phyloP scores from a whole-genome alignment of 192 early-diverging fungal species.

The Fimicolochytrium jonesii region DNA sequence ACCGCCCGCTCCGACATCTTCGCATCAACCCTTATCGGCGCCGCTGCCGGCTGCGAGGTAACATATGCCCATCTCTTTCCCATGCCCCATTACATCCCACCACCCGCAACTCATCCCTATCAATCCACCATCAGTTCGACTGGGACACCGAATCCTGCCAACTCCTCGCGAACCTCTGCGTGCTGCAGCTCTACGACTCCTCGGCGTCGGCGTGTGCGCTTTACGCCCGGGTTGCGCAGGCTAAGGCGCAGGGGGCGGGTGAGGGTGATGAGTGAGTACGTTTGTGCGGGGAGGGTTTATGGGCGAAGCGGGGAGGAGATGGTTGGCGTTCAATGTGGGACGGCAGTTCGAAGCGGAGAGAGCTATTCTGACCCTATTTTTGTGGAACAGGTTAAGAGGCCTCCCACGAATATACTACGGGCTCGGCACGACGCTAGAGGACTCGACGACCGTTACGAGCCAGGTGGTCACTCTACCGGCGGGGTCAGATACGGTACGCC shows the following conservation, averaged over 20 bases:
- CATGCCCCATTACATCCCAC: neutral
- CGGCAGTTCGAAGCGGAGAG: too few relatives aligned
- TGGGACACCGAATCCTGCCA: slow-evolving; percentile 41
- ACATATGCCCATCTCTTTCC: neutral
- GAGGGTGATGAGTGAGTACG: too few relatives aligned
- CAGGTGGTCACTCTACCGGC: too few relatives aligned
- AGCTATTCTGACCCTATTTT: too few relatives aligned
- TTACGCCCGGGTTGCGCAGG: slow-evolving; percentile 23
- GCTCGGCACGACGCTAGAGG: too few relatives aligned
- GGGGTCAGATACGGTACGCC: too few relatives aligned
- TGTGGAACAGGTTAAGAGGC: too few relatives aligned
- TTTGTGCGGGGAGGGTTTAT: too few relatives aligned
- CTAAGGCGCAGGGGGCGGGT: slow-evolving; percentile 24
- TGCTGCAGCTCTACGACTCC: slow-evolving; percentile 39
- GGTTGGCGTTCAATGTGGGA: too few relatives aligned
- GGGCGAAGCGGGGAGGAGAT: too few relatives aligned
- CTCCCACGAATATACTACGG: too few relatives aligned
- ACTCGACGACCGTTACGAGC: too few relatives aligned
- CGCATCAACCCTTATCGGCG: slow-evolving; percentile 1
- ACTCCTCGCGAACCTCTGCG: slow-evolving; percentile 46
- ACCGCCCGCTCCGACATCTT: slow-evolving; percentile 24
- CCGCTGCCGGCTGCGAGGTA: slow-evolving; percentile 22
- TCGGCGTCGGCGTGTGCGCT: slow-evolving; percentile 30
- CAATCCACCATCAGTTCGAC: slow-evolving; percentile 1
- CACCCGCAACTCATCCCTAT: neutral